A percentile compares a stretch with the other conserved stretches of the same genome.
Evolutionary conservation across 257 asterid genomes (phyloP).

Genomic region (Nicotiana knightiana): DNA sequence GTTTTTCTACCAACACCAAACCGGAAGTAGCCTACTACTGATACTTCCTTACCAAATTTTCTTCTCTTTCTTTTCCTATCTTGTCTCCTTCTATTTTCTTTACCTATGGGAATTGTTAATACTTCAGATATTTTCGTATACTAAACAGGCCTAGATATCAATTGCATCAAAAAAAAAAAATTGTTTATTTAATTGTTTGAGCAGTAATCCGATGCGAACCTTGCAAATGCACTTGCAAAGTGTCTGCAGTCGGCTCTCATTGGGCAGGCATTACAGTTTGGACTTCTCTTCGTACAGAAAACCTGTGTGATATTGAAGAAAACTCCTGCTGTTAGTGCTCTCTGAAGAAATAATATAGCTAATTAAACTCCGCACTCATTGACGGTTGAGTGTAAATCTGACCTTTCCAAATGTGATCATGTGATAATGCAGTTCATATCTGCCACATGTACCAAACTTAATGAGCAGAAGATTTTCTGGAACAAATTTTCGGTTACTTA

Average conservation of each 20-base stretch:
- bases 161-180: not conserved
- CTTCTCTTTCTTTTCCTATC: too few species aligned
- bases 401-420: conserved; percentile 56
- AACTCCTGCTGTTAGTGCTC: not conserved
- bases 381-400: not conserved
- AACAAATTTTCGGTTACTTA: not conserved
- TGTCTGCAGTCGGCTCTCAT: conserved; percentile 44
- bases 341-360: not conserved
- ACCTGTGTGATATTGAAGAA: conserved; percentile 21
- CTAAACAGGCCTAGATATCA: not conserved
- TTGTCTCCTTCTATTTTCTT: too few species aligned
- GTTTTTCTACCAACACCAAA: too few species aligned
- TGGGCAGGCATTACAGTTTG: conserved; percentile 62
- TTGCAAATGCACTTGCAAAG: conserved; percentile 51
- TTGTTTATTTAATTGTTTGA: not conserved
- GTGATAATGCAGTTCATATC: conserved; percentile 52
- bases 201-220: conserved; percentile 27
- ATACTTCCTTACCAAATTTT: too few species aligned
- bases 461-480: not conserved
- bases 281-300: conserved; percentile 45
- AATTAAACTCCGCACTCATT: not conserved
- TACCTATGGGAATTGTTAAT: not conserved
- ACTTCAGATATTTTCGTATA: not conserved
- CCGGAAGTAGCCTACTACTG: too few species aligned
- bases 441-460: conserved; percentile 17